A percentile compares a stretch with the other conserved stretches of the same genome.
Conservation (phyloP, 129 eudicot genomes). For the carrot (Daucus carota) region DNA sequence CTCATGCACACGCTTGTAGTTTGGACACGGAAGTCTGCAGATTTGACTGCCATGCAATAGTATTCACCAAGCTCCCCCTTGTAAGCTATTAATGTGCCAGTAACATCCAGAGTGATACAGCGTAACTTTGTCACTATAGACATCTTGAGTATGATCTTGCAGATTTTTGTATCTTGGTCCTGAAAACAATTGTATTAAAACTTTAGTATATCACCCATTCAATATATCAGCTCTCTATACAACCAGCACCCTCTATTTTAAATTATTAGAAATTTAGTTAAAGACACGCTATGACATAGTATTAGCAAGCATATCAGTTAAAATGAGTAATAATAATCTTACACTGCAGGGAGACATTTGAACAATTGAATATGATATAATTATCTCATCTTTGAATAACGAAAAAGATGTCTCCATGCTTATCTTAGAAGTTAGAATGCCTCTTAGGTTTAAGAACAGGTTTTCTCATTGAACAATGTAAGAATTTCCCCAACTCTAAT, state of each 20-base stretch:
- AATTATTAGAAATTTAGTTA: background rate
- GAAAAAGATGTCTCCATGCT: background rate
- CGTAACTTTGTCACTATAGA: too few relatives aligned
- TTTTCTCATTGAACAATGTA: too few relatives aligned
- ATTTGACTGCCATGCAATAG: conserved; percentile 97
- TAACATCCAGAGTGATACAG: too few relatives aligned
- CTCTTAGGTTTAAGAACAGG: background rate
- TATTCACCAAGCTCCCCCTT: conserved; percentile 98
- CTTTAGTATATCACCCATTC: background rate
- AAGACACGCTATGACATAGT: background rate
- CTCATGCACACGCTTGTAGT: conserved; percentile 88
- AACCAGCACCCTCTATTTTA: background rate
- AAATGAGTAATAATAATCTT: background rate
- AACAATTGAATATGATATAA: background rate
- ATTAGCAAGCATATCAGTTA: background rate
- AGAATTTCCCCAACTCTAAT: background rate
- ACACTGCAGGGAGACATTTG: background rate
- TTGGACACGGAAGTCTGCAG: conserved; percentile 81
- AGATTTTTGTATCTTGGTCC: too few relatives aligned
- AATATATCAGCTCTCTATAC: background rate
- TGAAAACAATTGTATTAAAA: too few relatives aligned
- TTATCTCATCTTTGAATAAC: background rate
- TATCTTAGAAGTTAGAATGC: background rate
- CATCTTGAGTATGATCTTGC: too few relatives aligned
- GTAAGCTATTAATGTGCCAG: too few relatives aligned